Evolutionary conservation across 352 stramenopile species (phyloP), one percentile per base, ranked within the genome.

Genomic region (Phytopythium chamaehyphon): DNA sequence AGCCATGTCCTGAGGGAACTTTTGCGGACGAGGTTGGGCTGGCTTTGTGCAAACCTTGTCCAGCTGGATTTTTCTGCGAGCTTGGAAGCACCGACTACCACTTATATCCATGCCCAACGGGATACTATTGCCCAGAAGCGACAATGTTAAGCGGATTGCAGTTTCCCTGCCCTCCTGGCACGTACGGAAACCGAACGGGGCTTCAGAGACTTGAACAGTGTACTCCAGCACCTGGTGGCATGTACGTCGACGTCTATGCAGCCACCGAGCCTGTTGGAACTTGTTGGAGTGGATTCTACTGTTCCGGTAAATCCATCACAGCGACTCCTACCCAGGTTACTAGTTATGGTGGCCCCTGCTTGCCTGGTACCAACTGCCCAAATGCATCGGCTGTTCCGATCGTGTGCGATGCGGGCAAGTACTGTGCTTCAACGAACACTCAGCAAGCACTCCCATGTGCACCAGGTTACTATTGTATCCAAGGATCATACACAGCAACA

Each of bases 201-300:
- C 47, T 93, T 0, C 71, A 81, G 18, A 59, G 63, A 6, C 15
- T 61, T 0, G 46, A 57, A 2, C 78, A 92, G 19, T 96, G 88
- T 28, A 87, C 69, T 3, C 69, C 64, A 37, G 77, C 82, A 1
- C 82, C 82, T 24, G 79, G 76, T 31, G 82, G 79, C 1, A 90
- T 73, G 52, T 93, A 73, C 40, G 66, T 87, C 3, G 67, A 88
- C 43, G 49, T 26, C 6, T 82, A 69, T 36, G 82, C 66, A 2
- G 61, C 79, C 6, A 66, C 71, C 5, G 51, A 84, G 47, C 66
- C 76, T 0, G 76, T 49, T 0, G 82, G 79, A 0, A 50, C 55
- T 3, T 97, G 89, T 39, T 69, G 66, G n/a, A 86, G 75, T 28
- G 88, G 88, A 0, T 96, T 86, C 36, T 97, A 95, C 49, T 97